These are phyloP conservation scores for Pseudogymnoascus sp. DNA, from an alignment of 2,329 filamentous ascomycete genomes.

Conservation along the genomic window DNA sequence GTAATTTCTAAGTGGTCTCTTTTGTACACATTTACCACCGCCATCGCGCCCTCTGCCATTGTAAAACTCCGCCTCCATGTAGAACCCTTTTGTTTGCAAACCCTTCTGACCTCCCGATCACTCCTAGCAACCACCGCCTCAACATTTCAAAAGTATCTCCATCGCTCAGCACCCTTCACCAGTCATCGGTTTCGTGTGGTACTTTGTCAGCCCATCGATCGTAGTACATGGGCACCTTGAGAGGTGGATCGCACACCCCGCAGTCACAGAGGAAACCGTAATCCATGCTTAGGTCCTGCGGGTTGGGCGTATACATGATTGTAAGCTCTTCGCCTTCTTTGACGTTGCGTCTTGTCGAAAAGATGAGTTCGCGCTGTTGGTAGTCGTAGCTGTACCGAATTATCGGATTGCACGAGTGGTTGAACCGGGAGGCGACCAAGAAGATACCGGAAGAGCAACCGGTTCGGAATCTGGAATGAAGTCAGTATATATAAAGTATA, in stretches of 20 bases:
- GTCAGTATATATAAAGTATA: no score
- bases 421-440: conserved; percentile 46
- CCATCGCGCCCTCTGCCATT: background rate
- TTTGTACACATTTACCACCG: background rate
- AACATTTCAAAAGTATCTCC: background rate
- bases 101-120: background rate
- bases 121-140: background rate
- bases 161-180: background rate
- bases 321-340: conserved; percentile 40
- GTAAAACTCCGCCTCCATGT: background rate
- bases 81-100: background rate
- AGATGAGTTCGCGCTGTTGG: conserved; percentile 30
- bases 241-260: conserved; percentile 32
- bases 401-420: conserved; percentile 44
- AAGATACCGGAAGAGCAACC: conserved; percentile 34
- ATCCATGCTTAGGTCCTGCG: conserved; percentile 32
- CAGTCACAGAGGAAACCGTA: conserved; percentile 48
- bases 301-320: conserved; percentile 40
- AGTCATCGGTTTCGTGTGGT: background rate
- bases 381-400: conserved; percentile 38
- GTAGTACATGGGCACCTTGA: background rate
- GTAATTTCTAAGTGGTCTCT: background rate
- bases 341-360: conserved; percentile 34
- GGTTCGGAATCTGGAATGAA: background rate
- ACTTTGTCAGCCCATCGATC: conserved; percentile 3